Conservation (phyloP, 306 rosid species). For the Acmispon strigosus region DNA sequence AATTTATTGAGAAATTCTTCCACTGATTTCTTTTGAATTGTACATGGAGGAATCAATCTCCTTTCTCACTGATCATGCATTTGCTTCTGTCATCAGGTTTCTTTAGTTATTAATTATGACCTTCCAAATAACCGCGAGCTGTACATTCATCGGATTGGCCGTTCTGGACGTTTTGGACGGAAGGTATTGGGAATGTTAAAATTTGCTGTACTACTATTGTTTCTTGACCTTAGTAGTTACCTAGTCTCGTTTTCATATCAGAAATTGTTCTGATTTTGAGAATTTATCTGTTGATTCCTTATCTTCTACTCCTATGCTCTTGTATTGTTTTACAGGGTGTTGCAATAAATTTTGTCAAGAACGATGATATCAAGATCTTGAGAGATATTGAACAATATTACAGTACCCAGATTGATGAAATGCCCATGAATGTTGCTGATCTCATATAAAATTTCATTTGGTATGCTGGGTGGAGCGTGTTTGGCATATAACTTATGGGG, state of each 20-base stretch:
- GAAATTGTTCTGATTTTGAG: not conserved
- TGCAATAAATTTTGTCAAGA: constrained; percentile 95
- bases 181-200: constrained; percentile 51
- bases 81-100: constrained; percentile 49
- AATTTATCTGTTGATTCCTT: not conserved
- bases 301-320: not conserved
- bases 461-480: constrained; percentile 29
- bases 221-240: not conserved
- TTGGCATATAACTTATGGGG: constrained; percentile 15
- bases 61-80: not conserved
- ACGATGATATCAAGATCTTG: constrained; percentile 89
- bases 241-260: not conserved
- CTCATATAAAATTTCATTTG: constrained; percentile 41
- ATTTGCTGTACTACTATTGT: not conserved
- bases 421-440: constrained; percentile 99
- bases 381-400: constrained; percentile 95
- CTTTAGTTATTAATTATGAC: constrained; percentile 88
- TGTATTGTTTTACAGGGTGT: constrained; percentile 67
- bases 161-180: constrained; percentile 99
- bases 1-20: not conserved
- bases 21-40: not conserved
- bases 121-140: constrained; percentile 98
- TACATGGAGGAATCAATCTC: not conserved
- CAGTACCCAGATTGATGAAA: constrained; percentile 97
- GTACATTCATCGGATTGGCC: constrained; percentile 95